These are phyloP conservation scores for Magnaporthiopsis rhizophila DNA, from an alignment of 2,329 filamentous ascomycete species.

Conservation along the genomic window DNA sequence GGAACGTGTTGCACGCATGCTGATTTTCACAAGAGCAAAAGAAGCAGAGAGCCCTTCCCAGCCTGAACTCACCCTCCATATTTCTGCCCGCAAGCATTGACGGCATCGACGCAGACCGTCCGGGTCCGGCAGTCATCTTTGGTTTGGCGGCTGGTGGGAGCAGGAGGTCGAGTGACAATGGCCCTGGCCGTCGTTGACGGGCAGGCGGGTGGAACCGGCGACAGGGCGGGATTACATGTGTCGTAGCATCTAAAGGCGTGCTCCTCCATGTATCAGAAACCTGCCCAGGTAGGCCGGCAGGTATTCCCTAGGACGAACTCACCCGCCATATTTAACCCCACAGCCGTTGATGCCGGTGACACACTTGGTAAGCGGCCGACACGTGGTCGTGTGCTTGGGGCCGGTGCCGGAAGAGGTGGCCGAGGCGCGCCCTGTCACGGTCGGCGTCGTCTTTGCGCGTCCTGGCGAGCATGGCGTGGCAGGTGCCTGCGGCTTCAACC, in stretches of 20 bases:
- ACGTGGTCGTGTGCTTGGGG: not conserved
- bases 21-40: not conserved
- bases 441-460: not conserved
- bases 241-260: constrained; percentile 4
- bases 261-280: not conserved
- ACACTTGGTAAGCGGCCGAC: constrained; percentile 1
- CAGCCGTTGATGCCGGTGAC: constrained; percentile 3
- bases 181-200: not conserved
- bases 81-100: constrained; percentile 5
- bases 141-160: not conserved
- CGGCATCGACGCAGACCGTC: constrained; percentile 1
- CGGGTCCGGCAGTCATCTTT: constrained; percentile 1
- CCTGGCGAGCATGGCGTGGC: not conserved
- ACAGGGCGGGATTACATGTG: constrained; percentile 2
- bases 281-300: not conserved
- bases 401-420: not conserved
- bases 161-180: not conserved
- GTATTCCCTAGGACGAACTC: not conserved
- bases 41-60: not conserved
- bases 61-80: constrained; percentile 1
- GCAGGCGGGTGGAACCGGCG: not conserved
- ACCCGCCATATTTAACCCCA: not conserved
- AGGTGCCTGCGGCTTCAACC: not conserved
- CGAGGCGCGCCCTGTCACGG: not conserved
- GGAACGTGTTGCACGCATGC: not conserved